phyloP scores from a whole-genome alignment of 2,329 filamentous ascomycete species.

The Colletotrichum karsti region DNA sequence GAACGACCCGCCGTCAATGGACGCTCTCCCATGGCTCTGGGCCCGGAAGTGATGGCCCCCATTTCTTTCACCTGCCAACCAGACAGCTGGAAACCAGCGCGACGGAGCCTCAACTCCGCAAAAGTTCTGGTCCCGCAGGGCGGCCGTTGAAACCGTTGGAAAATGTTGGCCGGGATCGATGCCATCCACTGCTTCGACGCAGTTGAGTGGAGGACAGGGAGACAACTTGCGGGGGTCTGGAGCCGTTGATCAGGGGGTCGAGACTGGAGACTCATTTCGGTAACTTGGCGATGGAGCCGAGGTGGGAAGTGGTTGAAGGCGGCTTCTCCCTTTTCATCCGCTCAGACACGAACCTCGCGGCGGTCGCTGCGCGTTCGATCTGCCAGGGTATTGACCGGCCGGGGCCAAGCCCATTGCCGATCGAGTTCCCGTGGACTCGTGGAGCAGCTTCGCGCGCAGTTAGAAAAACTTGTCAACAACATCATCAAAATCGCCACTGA shows the following conservation, averaged over 20 bases:
- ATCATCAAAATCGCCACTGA: background rate
- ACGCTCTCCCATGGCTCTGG: background rate
- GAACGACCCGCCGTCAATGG: background rate
- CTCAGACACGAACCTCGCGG: constrained; percentile 3
- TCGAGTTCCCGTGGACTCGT: background rate
- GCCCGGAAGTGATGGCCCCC: background rate
- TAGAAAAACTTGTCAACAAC: background rate
- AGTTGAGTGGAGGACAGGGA: background rate
- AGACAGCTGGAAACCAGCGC: background rate
- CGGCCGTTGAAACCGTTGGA: constrained; percentile 8
- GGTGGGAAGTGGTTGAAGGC: background rate
- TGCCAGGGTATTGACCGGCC: background rate
- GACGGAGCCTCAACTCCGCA: background rate
- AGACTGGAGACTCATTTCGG: constrained; percentile 8
- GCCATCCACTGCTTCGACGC: background rate
- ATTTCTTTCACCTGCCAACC: background rate
- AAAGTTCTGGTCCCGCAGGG: background rate
- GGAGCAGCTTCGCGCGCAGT: background rate
- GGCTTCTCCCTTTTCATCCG: background rate
- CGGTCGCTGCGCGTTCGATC: background rate
- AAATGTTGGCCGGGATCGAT: background rate
- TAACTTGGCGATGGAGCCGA: background rate
- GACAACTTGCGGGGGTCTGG: background rate
- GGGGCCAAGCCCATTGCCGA: background rate
- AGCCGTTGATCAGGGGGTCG: background rate